Percentiles rank a stretch among this genome's conserved stretches.
phyloP scores from a whole-genome alignment of 257 asterid species.

The Penstemon davidsonii region DNA sequence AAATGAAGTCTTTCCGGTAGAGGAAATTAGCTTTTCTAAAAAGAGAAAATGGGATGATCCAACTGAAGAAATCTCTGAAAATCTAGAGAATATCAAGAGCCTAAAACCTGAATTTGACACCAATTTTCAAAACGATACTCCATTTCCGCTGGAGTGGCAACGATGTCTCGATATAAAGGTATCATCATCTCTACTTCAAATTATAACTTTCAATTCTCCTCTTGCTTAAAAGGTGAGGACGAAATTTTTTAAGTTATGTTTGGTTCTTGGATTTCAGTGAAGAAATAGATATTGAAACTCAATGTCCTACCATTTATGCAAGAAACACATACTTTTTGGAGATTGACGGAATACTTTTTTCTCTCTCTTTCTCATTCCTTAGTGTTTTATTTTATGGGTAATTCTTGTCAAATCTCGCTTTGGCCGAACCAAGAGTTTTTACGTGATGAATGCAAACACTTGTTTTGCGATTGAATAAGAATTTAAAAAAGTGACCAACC shows the following conservation, averaged over 20 bases:
- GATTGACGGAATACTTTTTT: no score
- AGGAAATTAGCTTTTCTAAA: slow-evolving; percentile 39
- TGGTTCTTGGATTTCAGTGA: no score
- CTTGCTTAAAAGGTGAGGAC: background rate
- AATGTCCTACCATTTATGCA: no score
- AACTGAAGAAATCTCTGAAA: slow-evolving; percentile 18
- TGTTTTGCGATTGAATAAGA: no score
- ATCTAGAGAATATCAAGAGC: slow-evolving; percentile 31
- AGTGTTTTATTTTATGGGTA: no score
- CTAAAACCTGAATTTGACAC: slow-evolving; percentile 24
- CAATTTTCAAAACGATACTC: slow-evolving; percentile 40
- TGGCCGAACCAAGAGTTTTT: no score
- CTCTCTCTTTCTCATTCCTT: no score
- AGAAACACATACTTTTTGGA: no score
- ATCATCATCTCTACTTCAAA: background rate
- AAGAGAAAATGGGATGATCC: slow-evolving; percentile 59
- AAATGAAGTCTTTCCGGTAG: slow-evolving; percentile 28
- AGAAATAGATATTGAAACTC: background rate
- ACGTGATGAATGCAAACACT: no score
- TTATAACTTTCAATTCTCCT: background rate
- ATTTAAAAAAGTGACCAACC: no score
- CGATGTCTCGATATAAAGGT: slow-evolving; percentile 73
- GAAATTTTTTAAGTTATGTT: no score
- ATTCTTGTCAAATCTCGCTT: no score
- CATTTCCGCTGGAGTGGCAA: slow-evolving; percentile 67